Conservation (phyloP, 2,329 filamentous ascomycete species). For the Fusarium phyllophilum region DNA sequence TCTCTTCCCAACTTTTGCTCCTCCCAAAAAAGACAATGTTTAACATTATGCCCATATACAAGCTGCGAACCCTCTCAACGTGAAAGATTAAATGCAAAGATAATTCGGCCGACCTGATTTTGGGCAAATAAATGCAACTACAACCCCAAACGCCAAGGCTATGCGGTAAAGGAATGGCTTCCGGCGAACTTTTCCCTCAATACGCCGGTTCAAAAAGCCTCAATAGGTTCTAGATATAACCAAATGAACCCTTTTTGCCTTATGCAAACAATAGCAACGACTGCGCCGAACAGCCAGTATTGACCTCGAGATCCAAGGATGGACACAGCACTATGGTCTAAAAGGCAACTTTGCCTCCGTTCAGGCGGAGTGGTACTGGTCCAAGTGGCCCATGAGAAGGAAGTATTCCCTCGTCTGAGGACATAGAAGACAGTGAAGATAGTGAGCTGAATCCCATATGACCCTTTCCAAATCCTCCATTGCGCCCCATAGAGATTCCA, state of each 20-base stretch:
- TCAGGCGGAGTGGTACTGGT: slow-evolving; percentile 49
- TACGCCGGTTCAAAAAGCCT: slow-evolving; percentile 35
- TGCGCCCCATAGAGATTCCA: slow-evolving; percentile 67
- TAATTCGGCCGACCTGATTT: slow-evolving; percentile 21
- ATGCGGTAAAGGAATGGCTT: slow-evolving; percentile 42
- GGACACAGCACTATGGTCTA: slow-evolving; percentile 33
- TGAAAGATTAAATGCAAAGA: slow-evolving; percentile 35
- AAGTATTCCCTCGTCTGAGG: slow-evolving; percentile 52
- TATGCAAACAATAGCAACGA: slow-evolving; percentile 33
- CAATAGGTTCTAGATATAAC: slow-evolving; percentile 16
- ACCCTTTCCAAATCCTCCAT: slow-evolving; percentile 57
- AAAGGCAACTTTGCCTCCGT: slow-evolving; percentile 53
- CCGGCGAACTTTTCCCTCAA: slow-evolving; percentile 21
- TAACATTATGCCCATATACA: slow-evolving; percentile 31
- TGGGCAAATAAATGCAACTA: slow-evolving; percentile 24
- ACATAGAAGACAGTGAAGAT: slow-evolving; percentile 55
- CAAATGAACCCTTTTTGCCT: slow-evolving; percentile 6
- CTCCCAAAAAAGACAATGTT: slow-evolving; percentile 20
- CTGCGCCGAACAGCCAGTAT: slow-evolving; percentile 6
- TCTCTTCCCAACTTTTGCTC: slow-evolving; percentile 26
- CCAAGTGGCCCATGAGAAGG: slow-evolving; percentile 48
- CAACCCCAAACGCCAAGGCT: slow-evolving; percentile 42
- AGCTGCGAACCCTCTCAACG: slow-evolving; percentile 14
- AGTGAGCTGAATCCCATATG: slow-evolving; percentile 53
- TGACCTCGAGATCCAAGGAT: slow-evolving; percentile 26